Evolutionary conservation across 805 yeast species (phyloP).

Genomic region (Barnettozyma salicaria): DNA sequence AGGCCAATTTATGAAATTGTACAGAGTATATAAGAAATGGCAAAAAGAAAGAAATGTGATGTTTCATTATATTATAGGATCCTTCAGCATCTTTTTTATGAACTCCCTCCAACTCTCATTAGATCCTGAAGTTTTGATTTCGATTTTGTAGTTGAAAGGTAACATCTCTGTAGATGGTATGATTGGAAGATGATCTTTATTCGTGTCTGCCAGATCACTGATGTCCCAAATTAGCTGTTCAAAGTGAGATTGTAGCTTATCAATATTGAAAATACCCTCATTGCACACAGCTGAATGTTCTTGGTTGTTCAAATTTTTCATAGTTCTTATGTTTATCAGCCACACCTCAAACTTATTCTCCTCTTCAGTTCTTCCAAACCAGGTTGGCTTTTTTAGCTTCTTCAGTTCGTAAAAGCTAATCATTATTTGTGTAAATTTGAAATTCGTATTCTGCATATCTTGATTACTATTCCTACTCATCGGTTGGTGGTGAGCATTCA

Average conservation of each 20-base stretch:
- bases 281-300: neutral
- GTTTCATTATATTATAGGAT: constrained; percentile 10
- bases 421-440: constrained; percentile 29
- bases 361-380: constrained; percentile 44
- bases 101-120: constrained; percentile 28
- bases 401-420: constrained; percentile 37
- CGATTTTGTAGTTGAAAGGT: constrained; percentile 55
- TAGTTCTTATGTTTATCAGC: constrained; percentile 46
- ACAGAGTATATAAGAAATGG: too few species aligned
- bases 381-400: constrained; percentile 41
- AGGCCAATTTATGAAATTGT: constrained; percentile 4
- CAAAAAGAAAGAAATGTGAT: neutral
- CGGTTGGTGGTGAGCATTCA: constrained; percentile 5
- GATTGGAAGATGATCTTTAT: constrained; percentile 69
- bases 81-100: constrained; percentile 38
- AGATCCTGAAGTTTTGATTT: constrained; percentile 23
- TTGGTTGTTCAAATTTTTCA: constrained; percentile 25
- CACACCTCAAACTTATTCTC: constrained; percentile 67
- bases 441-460: constrained; percentile 8
- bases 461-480: constrained; percentile 4
- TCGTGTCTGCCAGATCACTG: constrained; percentile 45
- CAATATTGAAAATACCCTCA: neutral
- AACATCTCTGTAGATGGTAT: constrained; percentile 57
- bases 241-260: constrained; percentile 30
- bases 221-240: constrained; percentile 38